Percentiles rank a stretch among this genome's conserved stretches.
Evolutionary conservation across 2,329 filamentous ascomycete species (phyloP).

Genomic region (Ophiostoma ulmi): DNA sequence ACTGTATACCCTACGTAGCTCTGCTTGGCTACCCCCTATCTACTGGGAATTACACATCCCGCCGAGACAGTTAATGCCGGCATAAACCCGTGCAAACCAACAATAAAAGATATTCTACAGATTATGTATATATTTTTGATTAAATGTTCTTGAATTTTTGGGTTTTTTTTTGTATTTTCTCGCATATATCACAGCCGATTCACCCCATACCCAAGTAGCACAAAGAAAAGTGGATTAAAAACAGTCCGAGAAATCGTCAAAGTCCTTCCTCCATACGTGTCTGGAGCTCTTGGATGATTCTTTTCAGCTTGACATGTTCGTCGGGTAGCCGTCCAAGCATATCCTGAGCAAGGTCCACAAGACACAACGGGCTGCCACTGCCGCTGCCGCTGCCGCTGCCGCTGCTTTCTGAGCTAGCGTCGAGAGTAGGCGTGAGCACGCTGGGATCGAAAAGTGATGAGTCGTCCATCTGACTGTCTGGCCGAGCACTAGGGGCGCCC

Average conservation of each 20-base stretch:
- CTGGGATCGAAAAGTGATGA: not conserved
- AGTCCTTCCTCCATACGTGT: not conserved
- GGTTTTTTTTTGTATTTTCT: not conserved
- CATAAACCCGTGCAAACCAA: not conserved
- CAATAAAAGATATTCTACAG: not conserved
- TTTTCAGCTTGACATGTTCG: not conserved
- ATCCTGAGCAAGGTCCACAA: not conserved
- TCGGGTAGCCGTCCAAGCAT: not conserved
- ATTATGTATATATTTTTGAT: not conserved
- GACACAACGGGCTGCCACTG: not conserved
- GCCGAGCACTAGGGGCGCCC: not conserved
- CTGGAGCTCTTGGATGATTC: not conserved
- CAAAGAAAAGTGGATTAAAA: not conserved
- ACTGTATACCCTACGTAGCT: not conserved
- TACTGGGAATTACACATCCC: not conserved
- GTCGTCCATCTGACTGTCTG: not conserved
- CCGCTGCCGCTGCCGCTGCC: not conserved
- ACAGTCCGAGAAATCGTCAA: not conserved
- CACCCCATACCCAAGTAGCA: not conserved
- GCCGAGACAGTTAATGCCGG: not conserved
- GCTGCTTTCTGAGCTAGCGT: not conserved
- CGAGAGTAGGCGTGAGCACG: not conserved
- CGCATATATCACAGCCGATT: not conserved
- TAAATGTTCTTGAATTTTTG: not conserved
- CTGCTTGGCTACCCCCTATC: not conserved